Percentiles rank a stretch among this genome's conserved stretches.
phyloP scores from a whole-genome alignment of 148 eudicot species.

The Rhododendron kiyosumense region DNA sequence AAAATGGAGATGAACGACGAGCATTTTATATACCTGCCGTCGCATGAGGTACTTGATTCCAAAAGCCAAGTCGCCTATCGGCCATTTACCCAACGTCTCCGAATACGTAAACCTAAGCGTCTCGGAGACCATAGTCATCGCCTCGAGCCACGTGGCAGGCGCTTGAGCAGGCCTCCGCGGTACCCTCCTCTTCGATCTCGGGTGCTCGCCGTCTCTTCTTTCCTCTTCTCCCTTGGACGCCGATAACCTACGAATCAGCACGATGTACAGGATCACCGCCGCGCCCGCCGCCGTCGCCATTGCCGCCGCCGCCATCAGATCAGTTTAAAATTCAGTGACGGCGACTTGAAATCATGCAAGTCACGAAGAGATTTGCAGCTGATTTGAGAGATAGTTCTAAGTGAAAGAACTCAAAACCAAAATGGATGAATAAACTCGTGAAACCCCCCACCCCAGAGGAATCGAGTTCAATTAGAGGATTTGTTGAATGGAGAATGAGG shows the following conservation, averaged over 20 bases:
- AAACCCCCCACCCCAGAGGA: no score
- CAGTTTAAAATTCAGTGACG: conserved; percentile 2
- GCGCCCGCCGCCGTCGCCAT: conserved; percentile 89
- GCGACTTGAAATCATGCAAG: background rate
- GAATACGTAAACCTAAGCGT: conserved; percentile 84
- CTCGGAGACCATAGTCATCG: conserved; percentile 69
- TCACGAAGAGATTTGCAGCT: background rate
- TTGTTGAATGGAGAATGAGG: background rate
- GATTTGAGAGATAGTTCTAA: no score
- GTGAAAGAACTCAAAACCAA: background rate
- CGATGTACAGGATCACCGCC: conserved; percentile 55
- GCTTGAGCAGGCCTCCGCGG: conserved; percentile 82
- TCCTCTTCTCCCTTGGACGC: conserved; percentile 30
- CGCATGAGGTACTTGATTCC: conserved; percentile 88
- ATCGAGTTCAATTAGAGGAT: background rate
- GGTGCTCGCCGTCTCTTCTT: conserved; percentile 23
- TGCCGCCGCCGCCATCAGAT: conserved; percentile 66
- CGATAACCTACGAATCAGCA: conserved; percentile 41
- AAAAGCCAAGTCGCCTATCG: conserved; percentile 88
- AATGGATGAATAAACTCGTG: background rate
- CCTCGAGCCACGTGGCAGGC: conserved; percentile 92
- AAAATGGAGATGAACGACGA: background rate
- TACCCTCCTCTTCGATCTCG: conserved; percentile 42
- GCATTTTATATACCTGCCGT: conserved; percentile 53
- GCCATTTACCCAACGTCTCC: conserved; percentile 95